Evolutionary conservation across 1,284 basidiomycete genomes (phyloP), one percentile per base, ranked within the genome.

Genomic region (Microbotryum violaceum): DNA sequence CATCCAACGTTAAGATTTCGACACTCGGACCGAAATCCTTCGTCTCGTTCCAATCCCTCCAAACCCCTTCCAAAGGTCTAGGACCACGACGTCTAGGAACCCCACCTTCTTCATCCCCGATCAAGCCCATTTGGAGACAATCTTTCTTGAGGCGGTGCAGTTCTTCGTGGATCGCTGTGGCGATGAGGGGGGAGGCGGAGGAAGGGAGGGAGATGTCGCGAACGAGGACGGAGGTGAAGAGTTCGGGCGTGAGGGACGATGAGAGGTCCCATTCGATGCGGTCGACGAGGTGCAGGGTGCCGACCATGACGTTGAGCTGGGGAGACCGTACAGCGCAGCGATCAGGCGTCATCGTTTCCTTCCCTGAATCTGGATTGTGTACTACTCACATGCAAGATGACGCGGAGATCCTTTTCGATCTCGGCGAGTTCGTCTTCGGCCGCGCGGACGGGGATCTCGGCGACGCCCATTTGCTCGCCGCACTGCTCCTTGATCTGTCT

Each of bases 191-290:
- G 14, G 86, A 76, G 0, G 92, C 90, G 74, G 96, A 91, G 31
- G 90, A 89, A 0, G 86, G 81, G 1, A 98, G 81, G 3, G 91
- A 92, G 9, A 97, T 82, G 70, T 98, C 94, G 45, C 81, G 76
- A 71, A 88, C 91, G 54, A 97, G 86, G 61, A 83, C 84, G 45
- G 78, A 77, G 0, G 94, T 85, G 72, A 97, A 98, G 1, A 79
- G 80, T 73, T 94, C 87, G 0, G 94, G 94, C 0, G 92, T 93
- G 20, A 97, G 82, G 0, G 87, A 82, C 0, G 93, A 97, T 37
- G 91, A 83, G 8, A 98, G 82, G 76, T 98, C 94, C 96, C 96
- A 98, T 77, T 98, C 96, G 70, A 98, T 89, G 68, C 93, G 89
- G 77, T 98, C 94, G 61, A 88, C 81, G 1, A 98, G 81, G 75